A percentile compares a stretch with the other conserved stretches of the same genome.
Conservation (phyloP, 352 stramenopile genomes). For the Phytophthora nicotianae region DNA sequence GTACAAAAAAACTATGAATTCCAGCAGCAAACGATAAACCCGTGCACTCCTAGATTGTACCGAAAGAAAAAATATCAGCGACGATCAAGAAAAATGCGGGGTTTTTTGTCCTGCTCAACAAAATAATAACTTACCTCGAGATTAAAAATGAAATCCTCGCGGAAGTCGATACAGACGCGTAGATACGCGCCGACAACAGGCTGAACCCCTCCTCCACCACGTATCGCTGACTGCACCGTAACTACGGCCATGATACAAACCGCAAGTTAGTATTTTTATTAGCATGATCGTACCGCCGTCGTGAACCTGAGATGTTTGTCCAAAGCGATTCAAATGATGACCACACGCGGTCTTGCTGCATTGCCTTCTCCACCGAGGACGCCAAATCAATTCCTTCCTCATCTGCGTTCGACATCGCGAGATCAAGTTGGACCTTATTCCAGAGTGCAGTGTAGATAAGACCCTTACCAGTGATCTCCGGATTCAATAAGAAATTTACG, state of each 20-base stretch:
- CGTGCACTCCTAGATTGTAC: conserved; percentile 14
- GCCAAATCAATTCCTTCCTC: conserved; percentile 61
- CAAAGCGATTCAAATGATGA: conserved; percentile 39
- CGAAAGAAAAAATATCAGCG: not conserved
- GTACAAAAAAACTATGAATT: conserved; percentile 40
- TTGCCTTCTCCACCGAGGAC: conserved; percentile 44
- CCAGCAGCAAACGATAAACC: conserved; percentile 24
- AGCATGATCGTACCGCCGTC: not conserved
- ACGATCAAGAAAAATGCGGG: not conserved
- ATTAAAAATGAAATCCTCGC: conserved; percentile 42
- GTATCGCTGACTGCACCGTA: conserved; percentile 23
- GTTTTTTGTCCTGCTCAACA: not conserved
- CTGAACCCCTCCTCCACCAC: conserved; percentile 7
- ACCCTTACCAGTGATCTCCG: conserved; percentile 36
- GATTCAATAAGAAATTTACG: conserved; percentile 39
- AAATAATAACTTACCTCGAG: conserved; percentile 38
- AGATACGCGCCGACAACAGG: conserved; percentile 38
- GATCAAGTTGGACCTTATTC: not conserved
- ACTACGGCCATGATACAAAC: conserved; percentile 17
- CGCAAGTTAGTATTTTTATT: not conserved
- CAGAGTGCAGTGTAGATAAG: not conserved
- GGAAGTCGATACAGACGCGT: conserved; percentile 44
- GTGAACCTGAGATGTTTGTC: conserved; percentile 48
- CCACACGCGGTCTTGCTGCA: conserved; percentile 48
- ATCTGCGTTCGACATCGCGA: conserved; percentile 29